Evolutionary conservation across 768 basidiomycete species (phyloP), one percentile per base, ranked within the genome.

Genomic region (Leccinum broughii): DNA sequence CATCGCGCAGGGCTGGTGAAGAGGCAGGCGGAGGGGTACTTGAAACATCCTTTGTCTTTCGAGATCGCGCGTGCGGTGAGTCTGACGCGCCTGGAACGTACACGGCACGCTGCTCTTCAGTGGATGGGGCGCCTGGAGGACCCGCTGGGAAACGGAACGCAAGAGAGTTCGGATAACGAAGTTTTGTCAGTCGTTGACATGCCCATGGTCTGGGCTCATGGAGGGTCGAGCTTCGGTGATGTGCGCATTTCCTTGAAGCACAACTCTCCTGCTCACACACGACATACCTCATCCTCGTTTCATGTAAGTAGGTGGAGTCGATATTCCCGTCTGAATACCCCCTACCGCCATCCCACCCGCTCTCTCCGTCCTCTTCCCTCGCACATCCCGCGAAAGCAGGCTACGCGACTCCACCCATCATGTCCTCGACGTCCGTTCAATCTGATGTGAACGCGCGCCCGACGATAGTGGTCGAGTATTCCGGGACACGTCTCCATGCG

Each of bases 41-140:
- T 80, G 0, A 70, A 66, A 1, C 79, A 84, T 58, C 85, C 83
- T 1, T 67, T 85, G 26, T 77, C 82, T 51, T 66, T 79, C 44
- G 83, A 85, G 55, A 70, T 84, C 5, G 66, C 67, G 0, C 17
- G 64, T 3, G 67, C 53, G 0, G 0, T 14, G 1, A 62, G 64
- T 13, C 57, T 72, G 2, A 56, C 41, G 2, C 62, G 58, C 6
- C 8, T 61, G 7, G 53, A 57, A 6, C 52, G 35, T n/a, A 35
- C 51, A 8, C 61, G 51, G 1, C 13, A 8, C 0, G 30, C 6
- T 11, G 72, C 72, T 3, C 52, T 77, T 9, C 61, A 71, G 15
- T 65, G 70, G 56, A 66, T 66, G 55, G 71, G 66, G 55, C 64
- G 22, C 9, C 56, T 63, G 3, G 68, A 20, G 6, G 24, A 22